A percentile compares a stretch with the other conserved stretches of the same genome.
phyloP scores from a whole-genome alignment of 176 grass and related monocot species.

The Olyra latifolia region DNA sequence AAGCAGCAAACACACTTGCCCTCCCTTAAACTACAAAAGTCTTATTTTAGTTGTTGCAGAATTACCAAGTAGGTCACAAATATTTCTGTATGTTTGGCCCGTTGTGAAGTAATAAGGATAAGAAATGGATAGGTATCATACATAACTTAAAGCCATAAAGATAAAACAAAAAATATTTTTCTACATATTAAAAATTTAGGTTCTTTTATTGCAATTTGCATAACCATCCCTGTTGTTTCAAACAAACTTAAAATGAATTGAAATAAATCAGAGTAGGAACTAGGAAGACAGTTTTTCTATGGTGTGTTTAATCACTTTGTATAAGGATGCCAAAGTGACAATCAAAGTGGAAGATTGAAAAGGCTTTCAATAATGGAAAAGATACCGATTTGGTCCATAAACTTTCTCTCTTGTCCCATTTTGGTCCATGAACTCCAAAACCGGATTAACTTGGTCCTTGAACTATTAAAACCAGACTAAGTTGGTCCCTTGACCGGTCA shows the following conservation, averaged over 20 bases:
- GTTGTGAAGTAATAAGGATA: neutral
- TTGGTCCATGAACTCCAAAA: too few relatives aligned
- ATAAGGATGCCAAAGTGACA: neutral
- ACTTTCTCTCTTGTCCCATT: too few relatives aligned
- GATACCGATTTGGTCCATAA: too few relatives aligned
- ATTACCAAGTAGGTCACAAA: neutral
- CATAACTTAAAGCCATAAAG: slow-evolving; percentile 9
- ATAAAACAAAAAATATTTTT: neutral
- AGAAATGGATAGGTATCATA: slow-evolving; percentile 6
- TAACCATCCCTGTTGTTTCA: neutral
- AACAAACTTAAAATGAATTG: neutral
- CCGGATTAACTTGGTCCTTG: too few relatives aligned
- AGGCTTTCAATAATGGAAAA: neutral
- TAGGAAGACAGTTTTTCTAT: neutral
- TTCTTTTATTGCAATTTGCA: neutral
- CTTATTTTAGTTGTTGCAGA: slow-evolving; percentile 5
- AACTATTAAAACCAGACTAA: too few relatives aligned
- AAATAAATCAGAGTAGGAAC: neutral
- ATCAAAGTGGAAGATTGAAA: slow-evolving; percentile 22
- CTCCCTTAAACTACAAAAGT: slow-evolving; percentile 1
- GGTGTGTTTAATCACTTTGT: slow-evolving; percentile 4
- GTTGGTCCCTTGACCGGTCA: too few relatives aligned
- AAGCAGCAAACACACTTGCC: neutral
- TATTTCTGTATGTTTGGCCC: neutral
- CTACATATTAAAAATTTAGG: neutral